Base-by-base conservation (phyloP, 345 rosid genomes). In the Aethionema arabicum region DNA sequence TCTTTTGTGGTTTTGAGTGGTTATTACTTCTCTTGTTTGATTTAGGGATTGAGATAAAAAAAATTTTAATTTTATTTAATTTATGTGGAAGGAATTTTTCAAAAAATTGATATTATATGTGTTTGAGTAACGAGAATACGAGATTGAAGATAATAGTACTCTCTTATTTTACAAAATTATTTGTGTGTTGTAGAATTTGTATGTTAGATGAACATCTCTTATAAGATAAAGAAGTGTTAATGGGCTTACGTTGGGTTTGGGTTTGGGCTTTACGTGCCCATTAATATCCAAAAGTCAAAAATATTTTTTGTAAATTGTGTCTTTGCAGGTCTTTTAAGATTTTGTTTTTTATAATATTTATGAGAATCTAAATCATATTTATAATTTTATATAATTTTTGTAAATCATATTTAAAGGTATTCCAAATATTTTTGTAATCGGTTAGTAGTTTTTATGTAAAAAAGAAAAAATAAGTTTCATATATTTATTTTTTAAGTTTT, bases 131-230 rank as follows among this genome's bases (percentile, higher is more conserved):
- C 11, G 39, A 4, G 27, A 36, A 35, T 46, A 8, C 11, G 39
- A 4, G 27, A 36, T 47, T 46, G 62, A 53, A 45, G 73, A 53
- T 61, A 53, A 15, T 39, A 21, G 2, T 1, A 21, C 27, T 44
- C 29, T 15, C 9, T 41, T 10, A 2, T 52, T 36, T 30, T 32
- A 46, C 33, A 44, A 53, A 21, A 31, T 8, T 45, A 42, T 31
- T 46, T 61, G 56, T 38, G 45, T 44, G 45, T 54, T 69, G 73
- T 67, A 69, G 36, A 53, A 37, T 47, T 37, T 61, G 66, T 27
- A 5, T 38, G 59, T 47, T 21, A 66, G 32, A n/a, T n/a, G n/a
- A 6, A 2, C 9, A 31, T 38, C 38, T 5, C 38, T 35, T 35
- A 35, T 1, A 8, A 35, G 8, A 35, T 5, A 15, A 45, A 53